These are phyloP conservation scores for Geotrichum aggregatum DNA, from an alignment of 1,139 yeast species.

Conservation along the genomic window DNA sequence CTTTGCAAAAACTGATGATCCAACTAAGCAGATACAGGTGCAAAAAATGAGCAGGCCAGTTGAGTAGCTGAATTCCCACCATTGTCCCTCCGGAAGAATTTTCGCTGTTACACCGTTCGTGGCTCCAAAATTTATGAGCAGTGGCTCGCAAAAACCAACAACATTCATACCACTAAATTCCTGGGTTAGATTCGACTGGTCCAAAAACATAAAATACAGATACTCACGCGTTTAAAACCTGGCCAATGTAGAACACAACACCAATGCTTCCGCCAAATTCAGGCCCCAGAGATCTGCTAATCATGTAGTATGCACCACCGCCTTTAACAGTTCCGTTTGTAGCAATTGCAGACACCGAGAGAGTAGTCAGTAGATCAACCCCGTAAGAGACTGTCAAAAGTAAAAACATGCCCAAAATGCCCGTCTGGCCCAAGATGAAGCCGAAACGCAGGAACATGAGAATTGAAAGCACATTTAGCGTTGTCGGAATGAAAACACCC, in stretches of 20 bases:
- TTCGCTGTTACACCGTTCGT: constrained; percentile 53
- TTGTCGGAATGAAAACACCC: constrained; percentile 70
- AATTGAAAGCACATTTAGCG: constrained; percentile 70
- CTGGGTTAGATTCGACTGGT: background rate
- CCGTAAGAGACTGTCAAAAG: constrained; percentile 53
- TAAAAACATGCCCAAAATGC: constrained; percentile 54
- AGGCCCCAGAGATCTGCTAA: constrained; percentile 71
- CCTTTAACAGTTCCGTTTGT: constrained; percentile 82
- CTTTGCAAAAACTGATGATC: constrained; percentile 75
- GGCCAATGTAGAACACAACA: constrained; percentile 71
- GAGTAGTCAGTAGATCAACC: constrained; percentile 62
- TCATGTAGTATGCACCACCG: constrained; percentile 83
- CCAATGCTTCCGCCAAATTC: constrained; percentile 87
- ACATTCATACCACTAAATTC: constrained; percentile 55
- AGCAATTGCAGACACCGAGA: constrained; percentile 74
- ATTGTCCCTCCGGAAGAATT: constrained; percentile 54
- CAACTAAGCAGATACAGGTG: constrained; percentile 73
- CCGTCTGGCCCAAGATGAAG: constrained; percentile 74
- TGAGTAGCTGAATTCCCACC: constrained; percentile 59
- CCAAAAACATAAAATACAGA: constrained; percentile 28
- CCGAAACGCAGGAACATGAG: constrained; percentile 78
- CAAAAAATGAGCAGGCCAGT: constrained; percentile 65
- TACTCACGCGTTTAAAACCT: constrained; percentile 56
- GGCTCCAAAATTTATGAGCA: constrained; percentile 59
- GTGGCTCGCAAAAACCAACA: constrained; percentile 74